Conservation (phyloP, 1,284 basidiomycete species). For the Ceratobasidium sp. region DNA sequence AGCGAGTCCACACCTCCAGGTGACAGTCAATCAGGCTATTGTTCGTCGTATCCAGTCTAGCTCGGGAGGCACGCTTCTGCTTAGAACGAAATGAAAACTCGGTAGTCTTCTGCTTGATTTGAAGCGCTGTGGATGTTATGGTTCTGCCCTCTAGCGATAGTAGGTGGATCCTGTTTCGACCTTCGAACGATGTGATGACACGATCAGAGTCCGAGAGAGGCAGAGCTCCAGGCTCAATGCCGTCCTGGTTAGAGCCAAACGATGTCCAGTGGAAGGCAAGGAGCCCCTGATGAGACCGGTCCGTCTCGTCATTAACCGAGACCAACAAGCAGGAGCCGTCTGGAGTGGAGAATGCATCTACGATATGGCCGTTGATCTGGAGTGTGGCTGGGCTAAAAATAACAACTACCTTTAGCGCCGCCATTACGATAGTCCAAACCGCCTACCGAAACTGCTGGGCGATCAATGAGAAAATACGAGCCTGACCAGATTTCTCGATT, state of each 20-base stretch:
- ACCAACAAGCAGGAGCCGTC: conserved; percentile 24
- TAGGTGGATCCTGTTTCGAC: conserved; percentile 58
- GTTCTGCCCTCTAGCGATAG: conserved; percentile 55
- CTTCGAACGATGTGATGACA: conserved; percentile 60
- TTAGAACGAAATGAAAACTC: conserved; percentile 61
- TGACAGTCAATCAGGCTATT: conserved; percentile 68
- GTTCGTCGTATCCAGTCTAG: conserved; percentile 51
- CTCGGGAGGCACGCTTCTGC: background rate
- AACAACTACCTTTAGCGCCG: background rate
- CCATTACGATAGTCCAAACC: background rate
- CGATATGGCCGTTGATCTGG: background rate
- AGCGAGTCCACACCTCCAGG: conserved; percentile 44
- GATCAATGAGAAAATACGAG: conserved; percentile 42
- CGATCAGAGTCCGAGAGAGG: conserved; percentile 50
- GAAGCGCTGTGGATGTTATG: conserved; percentile 59
- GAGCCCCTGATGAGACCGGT: conserved; percentile 44
- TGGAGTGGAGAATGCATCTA: conserved; percentile 17
- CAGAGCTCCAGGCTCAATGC: conserved; percentile 52
- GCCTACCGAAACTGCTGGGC: conserved; percentile 39
- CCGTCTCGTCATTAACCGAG: background rate
- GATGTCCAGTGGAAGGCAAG: conserved; percentile 65
- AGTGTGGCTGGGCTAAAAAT: background rate
- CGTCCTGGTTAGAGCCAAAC: conserved; percentile 61
- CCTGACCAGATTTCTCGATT: conserved; percentile 34
- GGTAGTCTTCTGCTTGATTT: conserved; percentile 65